phyloP scores from a whole-genome alignment of 2,329 filamentous ascomycete species.

The Torrubiellomyces zombiae region DNA sequence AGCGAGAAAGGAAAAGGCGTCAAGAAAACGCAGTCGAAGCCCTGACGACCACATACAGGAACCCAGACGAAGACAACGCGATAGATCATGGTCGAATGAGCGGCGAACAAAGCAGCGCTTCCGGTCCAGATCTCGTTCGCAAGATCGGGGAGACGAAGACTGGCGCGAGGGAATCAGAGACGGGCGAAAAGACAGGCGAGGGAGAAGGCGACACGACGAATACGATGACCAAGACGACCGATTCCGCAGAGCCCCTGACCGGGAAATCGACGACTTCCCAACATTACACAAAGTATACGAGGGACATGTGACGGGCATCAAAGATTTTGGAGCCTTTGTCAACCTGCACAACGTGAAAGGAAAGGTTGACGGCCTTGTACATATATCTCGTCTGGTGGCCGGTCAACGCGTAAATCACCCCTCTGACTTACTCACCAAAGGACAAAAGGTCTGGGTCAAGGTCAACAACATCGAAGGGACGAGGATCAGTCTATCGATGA shows the following conservation, averaged over 20 bases:
- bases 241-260: slow-evolving; percentile 48
- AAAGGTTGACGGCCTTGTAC: slow-evolving; percentile 83
- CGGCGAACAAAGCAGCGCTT: slow-evolving; percentile 18
- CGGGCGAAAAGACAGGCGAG: slow-evolving; percentile 15
- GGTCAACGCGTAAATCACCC: slow-evolving; percentile 82
- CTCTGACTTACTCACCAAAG: slow-evolving; percentile 65
- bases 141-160: slow-evolving; percentile 28
- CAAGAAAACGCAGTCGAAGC: slow-evolving; percentile 43
- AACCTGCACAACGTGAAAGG: slow-evolving; percentile 76
- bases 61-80: slow-evolving; percentile 22
- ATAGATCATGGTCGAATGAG: slow-evolving; percentile 25
- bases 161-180: slow-evolving; percentile 19
- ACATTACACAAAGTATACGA: slow-evolving; percentile 77
- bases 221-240: slow-evolving; percentile 35
- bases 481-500: slow-evolving; percentile 84
- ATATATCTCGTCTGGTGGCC: slow-evolving; percentile 76
- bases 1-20: slow-evolving; percentile 28
- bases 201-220: slow-evolving; percentile 22
- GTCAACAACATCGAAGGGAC: slow-evolving; percentile 71
- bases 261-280: slow-evolving; percentile 67
- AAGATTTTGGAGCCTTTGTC: slow-evolving; percentile 92
- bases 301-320: slow-evolving; percentile 78
- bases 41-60: slow-evolving; percentile 30
- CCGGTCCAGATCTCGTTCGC: slow-evolving; percentile 21
- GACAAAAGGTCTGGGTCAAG: slow-evolving; percentile 83